Percentiles rank a stretch among this genome's conserved stretches.
phyloP scores from a whole-genome alignment of 1,139 yeast species.

The Arxiozyma bovina region DNA sequence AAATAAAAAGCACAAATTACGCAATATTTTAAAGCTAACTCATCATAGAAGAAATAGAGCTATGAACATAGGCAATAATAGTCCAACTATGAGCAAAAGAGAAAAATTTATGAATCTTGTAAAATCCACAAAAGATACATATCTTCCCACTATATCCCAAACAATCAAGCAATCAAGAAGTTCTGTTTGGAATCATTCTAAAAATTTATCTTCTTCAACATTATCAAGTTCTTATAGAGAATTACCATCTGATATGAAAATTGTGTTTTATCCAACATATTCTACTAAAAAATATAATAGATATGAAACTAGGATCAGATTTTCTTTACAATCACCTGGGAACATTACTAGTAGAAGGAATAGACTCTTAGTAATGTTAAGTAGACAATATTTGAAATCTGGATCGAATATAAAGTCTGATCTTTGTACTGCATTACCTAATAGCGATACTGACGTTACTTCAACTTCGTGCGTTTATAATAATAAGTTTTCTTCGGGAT shows the following conservation, averaged over 20 bases:
- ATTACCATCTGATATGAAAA: constrained; percentile 28
- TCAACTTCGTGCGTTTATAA: too few relatives aligned
- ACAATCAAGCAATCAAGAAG: constrained; percentile 42
- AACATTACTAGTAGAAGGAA: constrained; percentile 56
- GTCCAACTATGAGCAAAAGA: constrained; percentile 18
- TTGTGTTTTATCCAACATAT: constrained; percentile 55
- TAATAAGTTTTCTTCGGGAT: too few relatives aligned
- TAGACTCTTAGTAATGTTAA: constrained; percentile 55
- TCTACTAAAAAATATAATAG: constrained; percentile 26
- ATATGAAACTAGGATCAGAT: constrained; percentile 55
- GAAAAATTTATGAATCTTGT: constrained; percentile 39
- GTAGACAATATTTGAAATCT: constrained; percentile 57
- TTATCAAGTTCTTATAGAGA: background rate
- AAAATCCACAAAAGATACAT: constrained; percentile 48
- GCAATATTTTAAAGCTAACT: background rate
- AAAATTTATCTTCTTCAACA: background rate
- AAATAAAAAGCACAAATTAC: background rate
- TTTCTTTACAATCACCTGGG: constrained; percentile 69
- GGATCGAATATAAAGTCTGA: background rate
- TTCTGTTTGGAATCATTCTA: constrained; percentile 7
- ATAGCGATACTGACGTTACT: background rate
- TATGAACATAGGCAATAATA: background rate
- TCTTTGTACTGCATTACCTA: background rate
- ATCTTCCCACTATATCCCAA: constrained; percentile 44
- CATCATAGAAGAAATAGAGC: background rate